Evolutionary conservation across 768 basidiomycete species (phyloP).

Genomic region (Leccinellum albellum): DNA sequence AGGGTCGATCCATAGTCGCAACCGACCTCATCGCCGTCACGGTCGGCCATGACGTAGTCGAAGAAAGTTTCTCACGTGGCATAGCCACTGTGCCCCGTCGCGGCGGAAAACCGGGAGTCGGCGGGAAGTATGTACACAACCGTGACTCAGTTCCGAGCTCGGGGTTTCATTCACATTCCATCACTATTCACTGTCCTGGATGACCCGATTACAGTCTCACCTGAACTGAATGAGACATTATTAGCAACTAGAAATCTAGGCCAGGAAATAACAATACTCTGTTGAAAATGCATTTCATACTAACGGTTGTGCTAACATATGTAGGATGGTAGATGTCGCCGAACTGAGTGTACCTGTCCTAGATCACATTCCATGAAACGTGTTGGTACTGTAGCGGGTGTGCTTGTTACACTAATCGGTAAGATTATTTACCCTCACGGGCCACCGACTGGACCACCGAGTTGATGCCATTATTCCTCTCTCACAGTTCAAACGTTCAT

Average conservation of each 20-base stretch:
- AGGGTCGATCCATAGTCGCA: too few species aligned
- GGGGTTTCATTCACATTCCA: not conserved
- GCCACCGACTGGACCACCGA: not conserved
- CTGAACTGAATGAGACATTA: not conserved
- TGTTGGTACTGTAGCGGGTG: not conserved
- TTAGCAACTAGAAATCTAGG: not conserved
- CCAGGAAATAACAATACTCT: not conserved
- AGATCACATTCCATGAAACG: not conserved
- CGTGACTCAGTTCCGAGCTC: too few species aligned
- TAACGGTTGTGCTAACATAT: not conserved
- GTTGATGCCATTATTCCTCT: not conserved
- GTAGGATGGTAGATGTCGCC: not conserved
- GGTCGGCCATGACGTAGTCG: too few species aligned
- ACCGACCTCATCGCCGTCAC: too few species aligned
- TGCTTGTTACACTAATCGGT: not conserved
- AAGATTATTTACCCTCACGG: not conserved
- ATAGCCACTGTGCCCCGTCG: not conserved
- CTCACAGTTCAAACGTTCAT: not conserved
- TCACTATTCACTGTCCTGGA: not conserved
- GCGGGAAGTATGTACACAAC: too few species aligned
- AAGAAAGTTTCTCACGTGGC: not conserved
- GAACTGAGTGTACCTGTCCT: not conserved
- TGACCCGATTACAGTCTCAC: not conserved
- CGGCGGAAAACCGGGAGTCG: too few species aligned
- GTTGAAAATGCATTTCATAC: not conserved